Conservation (phyloP, 1,284 basidiomycete genomes). For the Malassezia slooffiae region DNA sequence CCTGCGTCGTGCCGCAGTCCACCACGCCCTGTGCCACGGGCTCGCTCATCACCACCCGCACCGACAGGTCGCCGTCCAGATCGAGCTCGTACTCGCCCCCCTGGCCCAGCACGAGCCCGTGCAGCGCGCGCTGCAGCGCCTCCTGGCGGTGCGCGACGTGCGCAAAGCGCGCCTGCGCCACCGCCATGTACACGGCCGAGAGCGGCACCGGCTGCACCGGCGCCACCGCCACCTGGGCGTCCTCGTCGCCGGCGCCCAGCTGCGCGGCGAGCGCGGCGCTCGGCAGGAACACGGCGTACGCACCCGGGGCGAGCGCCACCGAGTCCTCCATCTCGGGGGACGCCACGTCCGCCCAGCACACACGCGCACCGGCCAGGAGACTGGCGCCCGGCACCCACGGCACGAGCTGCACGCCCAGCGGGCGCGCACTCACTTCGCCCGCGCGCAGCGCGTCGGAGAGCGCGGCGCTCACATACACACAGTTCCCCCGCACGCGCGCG, state of each 20-base stretch:
- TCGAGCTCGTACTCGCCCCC: slow-evolving; percentile 17
- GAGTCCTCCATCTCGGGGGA: slow-evolving; percentile 8
- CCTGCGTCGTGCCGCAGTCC: slow-evolving; percentile 12
- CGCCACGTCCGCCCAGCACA: slow-evolving; percentile 8
- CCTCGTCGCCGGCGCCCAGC: background rate
- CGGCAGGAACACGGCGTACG: slow-evolving; percentile 3
- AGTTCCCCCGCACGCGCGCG: slow-evolving; percentile 3
- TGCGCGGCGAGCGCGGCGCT: background rate
- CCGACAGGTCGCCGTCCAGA: slow-evolving; percentile 2
- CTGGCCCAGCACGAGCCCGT: slow-evolving; percentile 23
- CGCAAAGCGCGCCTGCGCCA: slow-evolving; percentile 18
- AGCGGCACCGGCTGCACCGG: slow-evolving; percentile 16
- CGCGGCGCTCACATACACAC: slow-evolving; percentile 9
- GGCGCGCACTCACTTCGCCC: background rate
- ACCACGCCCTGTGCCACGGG: slow-evolving; percentile 36
- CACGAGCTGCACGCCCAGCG: slow-evolving; percentile 5
- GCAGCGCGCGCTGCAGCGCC: slow-evolving; percentile 15
- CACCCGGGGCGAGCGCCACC: background rate
- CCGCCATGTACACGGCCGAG: slow-evolving; percentile 24
- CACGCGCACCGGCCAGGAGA: background rate
- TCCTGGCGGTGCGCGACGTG: slow-evolving; percentile 14
- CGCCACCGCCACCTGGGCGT: slow-evolving; percentile 3
- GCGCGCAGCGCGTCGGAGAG: slow-evolving; percentile 5
- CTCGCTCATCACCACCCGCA: slow-evolving; percentile 31
- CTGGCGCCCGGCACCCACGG: background rate